These are phyloP conservation scores for Iris pallida DNA, from an alignment of 116 monocot genomes.

Conservation along the genomic window DNA sequence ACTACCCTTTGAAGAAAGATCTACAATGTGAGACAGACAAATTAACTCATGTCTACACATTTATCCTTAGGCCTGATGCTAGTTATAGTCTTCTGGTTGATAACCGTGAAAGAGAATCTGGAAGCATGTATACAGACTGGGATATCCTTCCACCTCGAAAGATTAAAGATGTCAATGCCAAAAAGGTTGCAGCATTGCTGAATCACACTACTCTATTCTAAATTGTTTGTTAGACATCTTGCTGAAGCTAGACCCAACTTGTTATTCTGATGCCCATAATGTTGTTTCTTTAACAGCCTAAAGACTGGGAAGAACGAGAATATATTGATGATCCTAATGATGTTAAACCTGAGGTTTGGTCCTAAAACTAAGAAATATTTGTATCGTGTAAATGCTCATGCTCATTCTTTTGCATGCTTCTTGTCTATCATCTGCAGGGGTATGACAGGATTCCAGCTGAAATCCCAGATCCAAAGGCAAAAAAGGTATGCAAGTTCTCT, in stretches of 20 bases:
- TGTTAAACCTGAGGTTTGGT: slow-evolving; percentile 88
- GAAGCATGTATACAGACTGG: slow-evolving; percentile 97
- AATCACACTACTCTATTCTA: background rate
- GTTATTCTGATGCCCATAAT: too few relatives aligned
- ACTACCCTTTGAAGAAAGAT: slow-evolving; percentile 92
- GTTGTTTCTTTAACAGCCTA: slow-evolving; percentile 51
- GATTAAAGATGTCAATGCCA: slow-evolving; percentile 84
- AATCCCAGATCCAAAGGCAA: slow-evolving; percentile 90
- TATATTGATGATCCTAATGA: slow-evolving; percentile 88
- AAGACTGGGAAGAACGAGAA: slow-evolving; percentile 88
- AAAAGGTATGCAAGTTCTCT: slow-evolving; percentile 46
- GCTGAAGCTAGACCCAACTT: too few relatives aligned
- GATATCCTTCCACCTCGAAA: slow-evolving; percentile 94
- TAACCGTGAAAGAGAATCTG: slow-evolving; percentile 95
- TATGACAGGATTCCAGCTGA: slow-evolving; percentile 90
- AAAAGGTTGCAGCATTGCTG: slow-evolving; percentile 50
- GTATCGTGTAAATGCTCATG: slow-evolving; percentile 6
- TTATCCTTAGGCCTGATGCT: slow-evolving; percentile 94
- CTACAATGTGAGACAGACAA: slow-evolving; percentile 93
- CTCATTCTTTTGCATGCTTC: slow-evolving; percentile 23
- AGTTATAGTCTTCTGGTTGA: slow-evolving; percentile 83
- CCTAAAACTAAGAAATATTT: background rate
- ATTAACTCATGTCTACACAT: slow-evolving; percentile 89
- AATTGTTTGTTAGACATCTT: too few relatives aligned
- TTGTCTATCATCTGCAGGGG: slow-evolving; percentile 43